phyloP scores from a whole-genome alignment of 179 eudicot genomes.

The Spinacia oleracea region DNA sequence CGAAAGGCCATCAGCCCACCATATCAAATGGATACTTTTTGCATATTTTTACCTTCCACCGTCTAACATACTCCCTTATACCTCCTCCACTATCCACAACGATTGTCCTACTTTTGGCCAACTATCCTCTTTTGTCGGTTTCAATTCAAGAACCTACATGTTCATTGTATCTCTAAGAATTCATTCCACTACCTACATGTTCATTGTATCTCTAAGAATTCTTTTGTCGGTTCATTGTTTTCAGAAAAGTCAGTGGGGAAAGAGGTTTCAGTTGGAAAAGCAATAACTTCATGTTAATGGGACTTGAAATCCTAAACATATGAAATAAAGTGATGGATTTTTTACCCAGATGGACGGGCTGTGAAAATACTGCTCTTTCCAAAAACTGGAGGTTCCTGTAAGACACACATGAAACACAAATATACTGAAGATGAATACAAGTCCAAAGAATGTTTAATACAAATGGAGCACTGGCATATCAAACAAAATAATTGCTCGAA shows the following conservation, averaged over 20 bases:
- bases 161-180: not conserved
- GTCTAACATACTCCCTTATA: not conserved
- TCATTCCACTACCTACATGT: not conserved
- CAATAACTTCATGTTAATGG: slow-evolving; percentile 1
- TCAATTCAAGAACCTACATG: not conserved
- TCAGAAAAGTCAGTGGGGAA: not conserved
- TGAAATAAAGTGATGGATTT: slow-evolving; percentile 14
- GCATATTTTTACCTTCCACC: not conserved
- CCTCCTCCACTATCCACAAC: not conserved
- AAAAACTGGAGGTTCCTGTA: slow-evolving; percentile 75
- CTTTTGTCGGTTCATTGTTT: not conserved
- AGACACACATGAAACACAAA: slow-evolving; percentile 17
- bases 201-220: not conserved
- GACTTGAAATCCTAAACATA: not conserved
- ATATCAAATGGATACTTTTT: not conserved
- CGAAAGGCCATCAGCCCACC: not conserved
- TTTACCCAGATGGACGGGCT: slow-evolving; percentile 68
- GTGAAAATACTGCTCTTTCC: slow-evolving; percentile 72
- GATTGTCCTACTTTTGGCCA: not conserved
- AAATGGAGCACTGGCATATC: no score
- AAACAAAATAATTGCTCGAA: not conserved
- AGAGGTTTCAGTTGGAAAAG: slow-evolving; percentile 1
- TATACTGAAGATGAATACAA: slow-evolving; percentile 9
- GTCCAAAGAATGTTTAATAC: not conserved
- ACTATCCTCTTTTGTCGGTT: not conserved